Conservation (phyloP, 805 yeast species). For the Candida berthetii region DNA sequence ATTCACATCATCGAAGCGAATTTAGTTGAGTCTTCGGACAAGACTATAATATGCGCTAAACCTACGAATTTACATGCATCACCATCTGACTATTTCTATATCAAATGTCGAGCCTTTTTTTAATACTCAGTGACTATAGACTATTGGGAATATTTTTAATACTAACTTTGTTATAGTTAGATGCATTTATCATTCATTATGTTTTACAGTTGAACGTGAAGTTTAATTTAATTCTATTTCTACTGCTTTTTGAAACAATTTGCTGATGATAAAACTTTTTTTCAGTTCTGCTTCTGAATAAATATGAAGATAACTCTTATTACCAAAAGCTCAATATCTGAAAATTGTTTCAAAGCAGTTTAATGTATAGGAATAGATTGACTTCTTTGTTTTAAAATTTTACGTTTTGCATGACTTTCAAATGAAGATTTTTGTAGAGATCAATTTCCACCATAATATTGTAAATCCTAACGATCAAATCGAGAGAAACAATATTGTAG, state of each 20-base stretch:
- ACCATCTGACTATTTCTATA: slow-evolving; percentile 63
- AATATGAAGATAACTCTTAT: slow-evolving; percentile 65
- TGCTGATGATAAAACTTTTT: slow-evolving; percentile 55
- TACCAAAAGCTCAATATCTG: slow-evolving; percentile 48
- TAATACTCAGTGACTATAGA: neutral
- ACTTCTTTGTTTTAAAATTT: no score
- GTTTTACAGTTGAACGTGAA: slow-evolving; percentile 1
- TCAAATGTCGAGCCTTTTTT: no score
- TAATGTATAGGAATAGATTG: neutral
- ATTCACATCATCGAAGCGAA: neutral
- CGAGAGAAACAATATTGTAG: no score
- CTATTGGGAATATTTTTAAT: slow-evolving; percentile 20
- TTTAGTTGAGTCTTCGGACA: neutral
- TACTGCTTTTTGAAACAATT: slow-evolving; percentile 7
- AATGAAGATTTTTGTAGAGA: no score
- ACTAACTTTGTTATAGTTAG: slow-evolving; percentile 1
- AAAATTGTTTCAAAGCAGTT: neutral
- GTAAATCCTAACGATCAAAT: no score
- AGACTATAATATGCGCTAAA: neutral
- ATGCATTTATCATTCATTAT: slow-evolving; percentile 3
- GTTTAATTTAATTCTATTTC: neutral
- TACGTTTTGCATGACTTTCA: no score
- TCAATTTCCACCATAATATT: no score
- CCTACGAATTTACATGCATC: slow-evolving; percentile 64
- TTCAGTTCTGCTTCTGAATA: slow-evolving; percentile 99